A percentile compares a stretch with the other conserved stretches of the same genome.
These are phyloP conservation scores for Xylaria castorea DNA, from an alignment of 495 filamentous ascomycete species.

Conservation along the genomic window DNA sequence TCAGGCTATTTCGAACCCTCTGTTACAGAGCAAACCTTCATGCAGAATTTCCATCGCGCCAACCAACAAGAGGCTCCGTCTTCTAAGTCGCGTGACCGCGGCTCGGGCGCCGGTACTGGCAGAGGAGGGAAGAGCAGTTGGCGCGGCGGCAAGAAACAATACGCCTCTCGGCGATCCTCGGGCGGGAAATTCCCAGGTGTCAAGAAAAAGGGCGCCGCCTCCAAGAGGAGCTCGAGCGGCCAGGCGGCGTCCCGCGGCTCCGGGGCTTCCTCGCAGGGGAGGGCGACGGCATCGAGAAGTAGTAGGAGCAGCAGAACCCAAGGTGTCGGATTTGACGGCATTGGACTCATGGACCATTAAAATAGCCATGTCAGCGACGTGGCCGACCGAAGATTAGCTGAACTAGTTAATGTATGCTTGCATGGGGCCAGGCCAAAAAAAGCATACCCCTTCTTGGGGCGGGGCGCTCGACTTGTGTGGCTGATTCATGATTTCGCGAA, in stretches of 20 bases:
- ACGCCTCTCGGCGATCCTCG: conserved; percentile 31
- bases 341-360: conserved; percentile 41
- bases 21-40: conserved; percentile 42
- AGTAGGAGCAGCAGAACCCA: conserved; percentile 29
- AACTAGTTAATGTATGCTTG: neutral
- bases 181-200: conserved; percentile 41
- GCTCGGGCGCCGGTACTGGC: conserved; percentile 26
- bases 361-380: too few relatives aligned
- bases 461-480: neutral
- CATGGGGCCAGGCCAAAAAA: neutral
- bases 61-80: conserved; percentile 26
- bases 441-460: neutral
- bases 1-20: conserved; percentile 54
- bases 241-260: conserved; percentile 30
- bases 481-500: conserved; percentile 12
- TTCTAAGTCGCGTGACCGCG: conserved; percentile 28
- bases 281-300: conserved; percentile 22
- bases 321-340: conserved; percentile 33
- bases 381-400: neutral
- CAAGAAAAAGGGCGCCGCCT: conserved; percentile 37
- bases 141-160: conserved; percentile 35
- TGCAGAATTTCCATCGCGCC: conserved; percentile 26
- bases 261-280: conserved; percentile 15
- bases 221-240: conserved; percentile 27
- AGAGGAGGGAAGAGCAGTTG: conserved; percentile 26